A percentile compares a stretch with the other conserved stretches of the same genome.
Conservation (phyloP, 2,329 filamentous ascomycete species). For the Cladosporium sp. region DNA sequence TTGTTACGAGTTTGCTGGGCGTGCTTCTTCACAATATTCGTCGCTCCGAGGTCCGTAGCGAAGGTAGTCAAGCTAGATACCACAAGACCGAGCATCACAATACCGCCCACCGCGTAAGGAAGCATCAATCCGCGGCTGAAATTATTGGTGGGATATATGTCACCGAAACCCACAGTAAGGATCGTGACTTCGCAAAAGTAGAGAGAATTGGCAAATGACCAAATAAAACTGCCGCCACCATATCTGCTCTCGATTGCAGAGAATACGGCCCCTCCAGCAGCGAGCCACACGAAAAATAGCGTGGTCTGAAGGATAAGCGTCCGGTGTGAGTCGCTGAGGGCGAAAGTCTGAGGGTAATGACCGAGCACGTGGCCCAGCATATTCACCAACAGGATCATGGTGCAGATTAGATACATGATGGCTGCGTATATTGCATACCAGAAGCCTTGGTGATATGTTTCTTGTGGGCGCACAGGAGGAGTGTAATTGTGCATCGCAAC, state of each 20-base stretch:
- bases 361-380: slow-evolving; percentile 71
- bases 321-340: slow-evolving; percentile 72
- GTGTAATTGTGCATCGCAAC: slow-evolving; percentile 62
- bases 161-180: slow-evolving; percentile 59
- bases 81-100: slow-evolving; percentile 79
- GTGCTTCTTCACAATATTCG: slow-evolving; percentile 60
- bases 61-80: slow-evolving; percentile 74
- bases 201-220: slow-evolving; percentile 68
- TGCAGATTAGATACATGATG: slow-evolving; percentile 72
- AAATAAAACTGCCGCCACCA: slow-evolving; percentile 41
- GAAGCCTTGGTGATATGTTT: slow-evolving; percentile 73
- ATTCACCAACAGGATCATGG: slow-evolving; percentile 72
- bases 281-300: slow-evolving; percentile 75
- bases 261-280: slow-evolving; percentile 73
- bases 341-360: slow-evolving; percentile 75
- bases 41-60: slow-evolving; percentile 54
- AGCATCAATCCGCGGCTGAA: slow-evolving; percentile 69
- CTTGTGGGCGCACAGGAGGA: slow-evolving; percentile 41
- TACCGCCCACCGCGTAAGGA: slow-evolving; percentile 77
- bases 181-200: slow-evolving; percentile 67
- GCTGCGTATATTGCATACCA: slow-evolving; percentile 83
- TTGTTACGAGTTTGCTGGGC: slow-evolving; percentile 51
- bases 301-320: slow-evolving; percentile 91
- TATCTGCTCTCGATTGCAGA: slow-evolving; percentile 56
- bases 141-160: slow-evolving; percentile 53